Conservation (phyloP, 2,329 filamentous ascomycete genomes). For the Penicillium sclerotigenum region DNA sequence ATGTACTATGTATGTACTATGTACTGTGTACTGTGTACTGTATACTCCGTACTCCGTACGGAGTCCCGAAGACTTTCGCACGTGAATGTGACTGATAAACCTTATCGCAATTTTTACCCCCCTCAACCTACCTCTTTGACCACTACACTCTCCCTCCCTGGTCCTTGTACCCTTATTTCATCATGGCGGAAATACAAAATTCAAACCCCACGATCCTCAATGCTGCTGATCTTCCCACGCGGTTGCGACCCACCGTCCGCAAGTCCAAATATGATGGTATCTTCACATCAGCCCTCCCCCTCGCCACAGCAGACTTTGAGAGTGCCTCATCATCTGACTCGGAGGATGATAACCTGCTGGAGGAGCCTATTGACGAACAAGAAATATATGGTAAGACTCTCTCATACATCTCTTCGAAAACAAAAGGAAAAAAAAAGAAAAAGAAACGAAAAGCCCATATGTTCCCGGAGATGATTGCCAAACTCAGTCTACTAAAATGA, state of each 20-base stretch:
- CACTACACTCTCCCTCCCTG: not conserved
- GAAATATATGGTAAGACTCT: conserved; percentile 76
- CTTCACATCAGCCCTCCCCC: conserved; percentile 54
- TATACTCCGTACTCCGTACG: not conserved
- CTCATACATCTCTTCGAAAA: not conserved
- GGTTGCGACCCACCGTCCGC: conserved; percentile 49
- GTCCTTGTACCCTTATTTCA: not conserved
- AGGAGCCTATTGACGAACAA: conserved; percentile 91
- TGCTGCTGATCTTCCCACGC: conserved; percentile 81
- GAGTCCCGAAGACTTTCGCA: not conserved
- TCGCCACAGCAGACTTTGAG: conserved; percentile 45
- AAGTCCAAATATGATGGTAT: conserved; percentile 43
- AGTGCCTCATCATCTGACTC: conserved; percentile 32
- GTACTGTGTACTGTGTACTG: too few relatives aligned
- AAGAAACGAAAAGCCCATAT: not conserved
- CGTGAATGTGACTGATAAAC: conserved; percentile 1
- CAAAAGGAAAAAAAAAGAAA: not conserved
- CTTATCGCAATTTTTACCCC: conserved; percentile 7
- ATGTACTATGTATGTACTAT: too few relatives aligned
- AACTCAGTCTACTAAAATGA: not conserved
- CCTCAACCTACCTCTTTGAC: not conserved
- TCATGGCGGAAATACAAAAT: conserved; percentile 39
- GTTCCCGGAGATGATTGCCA: not conserved
- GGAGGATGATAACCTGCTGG: conserved; percentile 57
- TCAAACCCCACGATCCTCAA: conserved; percentile 92